Evolutionary conservation across 1,284 basidiomycete genomes (phyloP).

Genomic region (Vanrija humicola): DNA sequence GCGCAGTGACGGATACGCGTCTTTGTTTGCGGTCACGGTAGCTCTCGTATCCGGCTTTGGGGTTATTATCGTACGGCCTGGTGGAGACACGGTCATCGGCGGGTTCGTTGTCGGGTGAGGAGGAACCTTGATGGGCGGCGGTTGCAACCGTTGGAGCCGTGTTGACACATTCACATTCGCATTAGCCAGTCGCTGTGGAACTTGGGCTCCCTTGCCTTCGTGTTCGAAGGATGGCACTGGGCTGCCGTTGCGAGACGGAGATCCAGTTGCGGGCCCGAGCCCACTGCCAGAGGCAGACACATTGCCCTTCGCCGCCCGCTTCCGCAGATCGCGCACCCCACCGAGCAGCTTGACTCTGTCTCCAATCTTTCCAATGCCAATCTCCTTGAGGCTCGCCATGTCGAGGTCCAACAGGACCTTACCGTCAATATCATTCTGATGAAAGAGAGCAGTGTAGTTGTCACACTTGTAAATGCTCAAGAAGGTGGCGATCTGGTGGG

Average conservation of each 20-base stretch:
- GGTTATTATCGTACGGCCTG: too few species aligned
- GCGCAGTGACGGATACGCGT: background rate
- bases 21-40: too few species aligned
- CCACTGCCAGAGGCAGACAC: too few species aligned
- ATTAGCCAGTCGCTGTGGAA: conserved; percentile 11
- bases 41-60: too few species aligned
- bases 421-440: conserved; percentile 79
- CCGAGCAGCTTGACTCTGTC: conserved; percentile 80
- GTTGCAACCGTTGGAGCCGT: too few species aligned
- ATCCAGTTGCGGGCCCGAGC: too few species aligned
- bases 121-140: too few species aligned
- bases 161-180: too few species aligned
- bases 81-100: too few species aligned
- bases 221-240: background rate
- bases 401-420: conserved; percentile 85
- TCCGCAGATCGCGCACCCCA: conserved; percentile 73
- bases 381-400: conserved; percentile 76
- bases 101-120: too few species aligned
- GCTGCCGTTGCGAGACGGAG: background rate
- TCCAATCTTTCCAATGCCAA: conserved; percentile 81
- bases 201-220: conserved; percentile 7
- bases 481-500: conserved; percentile 34
- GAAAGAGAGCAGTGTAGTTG: conserved; percentile 65
- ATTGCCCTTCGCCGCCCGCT: conserved; percentile 31
- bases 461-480: conserved; percentile 57